Conservation (phyloP, 345 rosid genomes). For the Diplotaxis tenuifolia region DNA sequence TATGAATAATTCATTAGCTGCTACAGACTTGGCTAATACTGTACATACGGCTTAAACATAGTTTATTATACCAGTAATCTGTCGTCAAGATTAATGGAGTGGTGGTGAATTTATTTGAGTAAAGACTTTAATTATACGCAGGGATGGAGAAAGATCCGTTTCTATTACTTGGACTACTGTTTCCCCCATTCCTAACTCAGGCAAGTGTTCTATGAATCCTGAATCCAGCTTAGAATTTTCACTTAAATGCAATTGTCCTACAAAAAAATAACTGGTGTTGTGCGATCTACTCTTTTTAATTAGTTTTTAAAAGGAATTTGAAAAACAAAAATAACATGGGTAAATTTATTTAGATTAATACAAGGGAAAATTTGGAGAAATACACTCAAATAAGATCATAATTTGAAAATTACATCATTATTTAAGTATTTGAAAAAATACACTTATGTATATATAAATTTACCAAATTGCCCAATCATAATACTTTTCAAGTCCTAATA, state of each 20-base stretch:
- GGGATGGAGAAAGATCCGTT: slow-evolving; percentile 13
- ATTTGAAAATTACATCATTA: no score
- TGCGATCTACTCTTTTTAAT: neutral
- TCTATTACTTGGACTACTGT: neutral
- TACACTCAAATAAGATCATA: no score
- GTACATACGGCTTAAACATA: neutral
- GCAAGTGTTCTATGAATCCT: slow-evolving; percentile 25
- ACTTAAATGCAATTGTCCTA: slow-evolving; percentile 1
- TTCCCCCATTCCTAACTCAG: no score
- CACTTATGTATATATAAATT: no score
- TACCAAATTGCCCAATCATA: no score
- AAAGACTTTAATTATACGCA: slow-evolving; percentile 16
- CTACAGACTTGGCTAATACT: neutral
- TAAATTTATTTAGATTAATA: neutral
- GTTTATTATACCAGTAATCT: neutral
- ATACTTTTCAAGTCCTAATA: no score
- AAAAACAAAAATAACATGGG: no score
- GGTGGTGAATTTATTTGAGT: neutral
- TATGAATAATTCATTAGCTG: slow-evolving; percentile 1
- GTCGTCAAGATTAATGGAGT: slow-evolving; percentile 1
- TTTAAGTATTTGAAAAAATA: no score
- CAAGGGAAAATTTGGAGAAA: no score
- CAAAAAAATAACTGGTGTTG: neutral
- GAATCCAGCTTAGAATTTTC: slow-evolving; percentile 9
- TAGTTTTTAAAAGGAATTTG: neutral